Base-by-base conservation (phyloP, 208 protist species). In the Trypanosoma mega region DNA sequence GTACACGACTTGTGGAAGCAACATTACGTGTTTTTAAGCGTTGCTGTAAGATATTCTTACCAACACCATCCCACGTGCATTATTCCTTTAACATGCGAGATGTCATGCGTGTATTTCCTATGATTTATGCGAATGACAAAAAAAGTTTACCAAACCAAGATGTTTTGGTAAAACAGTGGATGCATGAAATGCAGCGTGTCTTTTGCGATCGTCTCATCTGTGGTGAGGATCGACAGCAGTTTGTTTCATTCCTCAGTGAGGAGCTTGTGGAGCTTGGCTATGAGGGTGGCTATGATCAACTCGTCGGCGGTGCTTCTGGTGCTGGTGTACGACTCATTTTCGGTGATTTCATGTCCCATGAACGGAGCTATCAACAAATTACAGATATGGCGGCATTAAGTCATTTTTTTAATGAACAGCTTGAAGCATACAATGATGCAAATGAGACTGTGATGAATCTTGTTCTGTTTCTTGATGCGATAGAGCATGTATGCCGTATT, bases 71-170 rank as follows among this genome's bases (percentile, higher is more conserved):
- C 6, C 98, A 99, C 62, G 94, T 97, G 31, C 98, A 99, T 71
- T 99, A 99, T 77, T 97, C 96, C 6, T 99, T 99, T 82, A 99
- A 99, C 82, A 86, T 99, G 82, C 92, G 98, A 16, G 98, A 99
- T 75, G 74, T 99, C 7, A 92, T 96, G 69, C 97, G 97, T n/a
- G 95, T 99, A 47, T 97, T 99, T 49, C 94, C 98, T 27, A 93
- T 98, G 73, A 65, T 99, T n/a, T 94, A 97, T 71, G 67, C 78
- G 18, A 80, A 75, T 16, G 77, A 96, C 43, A 37, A 80, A 16
- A 92, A 81, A 50, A 74, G 66, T 34, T 47, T 99, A 24, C 37
- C 66, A 12, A 80, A 81, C 21, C 41, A 67, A 45, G 60, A 74
- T n/a, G 68, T 76, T 2, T 57, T 99, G 8, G 62, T 95, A 34